Percentiles rank a stretch among this genome's conserved stretches.
Conservation (phyloP, 495 filamentous ascomycete genomes). For the Hypoxylon intermedium region DNA sequence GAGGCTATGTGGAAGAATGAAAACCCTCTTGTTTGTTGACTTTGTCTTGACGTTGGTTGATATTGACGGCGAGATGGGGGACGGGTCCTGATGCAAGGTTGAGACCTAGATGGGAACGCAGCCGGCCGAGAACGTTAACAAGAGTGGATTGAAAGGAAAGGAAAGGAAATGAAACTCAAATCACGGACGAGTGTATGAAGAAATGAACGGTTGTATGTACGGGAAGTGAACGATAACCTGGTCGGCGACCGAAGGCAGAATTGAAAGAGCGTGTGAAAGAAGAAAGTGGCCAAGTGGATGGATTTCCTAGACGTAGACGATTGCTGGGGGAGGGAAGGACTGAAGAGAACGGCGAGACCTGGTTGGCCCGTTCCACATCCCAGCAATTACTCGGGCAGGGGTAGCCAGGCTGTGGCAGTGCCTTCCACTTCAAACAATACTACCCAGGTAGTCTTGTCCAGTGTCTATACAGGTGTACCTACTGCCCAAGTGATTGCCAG, state of each 20-base stretch:
- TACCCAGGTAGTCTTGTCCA: too few relatives aligned
- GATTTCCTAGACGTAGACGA: constrained; percentile 1
- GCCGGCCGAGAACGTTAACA: constrained; percentile 11
- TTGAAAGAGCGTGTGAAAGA: constrained; percentile 11
- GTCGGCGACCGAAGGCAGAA: constrained; percentile 16
- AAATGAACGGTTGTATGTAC: constrained; percentile 10
- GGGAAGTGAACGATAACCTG: constrained; percentile 19
- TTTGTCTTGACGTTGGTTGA: constrained; percentile 8
- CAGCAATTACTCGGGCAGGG: constrained; percentile 14
- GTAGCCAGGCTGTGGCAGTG: constrained; percentile 27
- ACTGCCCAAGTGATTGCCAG: too few relatives aligned
- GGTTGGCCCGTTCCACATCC: constrained; percentile 7
- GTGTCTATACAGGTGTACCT: not conserved
- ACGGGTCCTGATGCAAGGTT: constrained; percentile 7
- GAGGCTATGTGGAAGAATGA: not conserved
- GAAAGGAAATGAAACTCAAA: constrained; percentile 14
- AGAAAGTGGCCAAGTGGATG: constrained; percentile 15
- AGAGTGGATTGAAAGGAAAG: constrained; percentile 3
- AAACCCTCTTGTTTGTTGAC: not conserved
- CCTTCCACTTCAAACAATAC: constrained; percentile 29
- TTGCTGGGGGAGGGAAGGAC: constrained; percentile 21
- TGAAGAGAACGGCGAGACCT: constrained; percentile 1
- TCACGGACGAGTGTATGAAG: not conserved
- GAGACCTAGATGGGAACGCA: too few relatives aligned
- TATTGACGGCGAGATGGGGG: not conserved